Evolutionary conservation across 129 eudicot species (phyloP).

Genomic region (Gnaphalium uliginosum): DNA sequence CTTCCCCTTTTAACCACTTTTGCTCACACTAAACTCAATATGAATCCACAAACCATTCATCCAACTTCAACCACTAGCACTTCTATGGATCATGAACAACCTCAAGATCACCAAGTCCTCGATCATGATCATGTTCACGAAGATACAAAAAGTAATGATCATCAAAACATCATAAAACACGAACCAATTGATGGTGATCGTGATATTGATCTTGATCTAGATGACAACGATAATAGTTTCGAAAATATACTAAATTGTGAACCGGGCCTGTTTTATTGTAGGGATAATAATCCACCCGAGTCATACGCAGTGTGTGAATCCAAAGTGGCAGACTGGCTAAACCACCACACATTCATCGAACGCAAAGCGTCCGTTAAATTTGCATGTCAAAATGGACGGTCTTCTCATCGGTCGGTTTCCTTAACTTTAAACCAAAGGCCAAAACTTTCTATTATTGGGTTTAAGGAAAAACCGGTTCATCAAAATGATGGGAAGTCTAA

Average conservation of each 20-base stretch:
- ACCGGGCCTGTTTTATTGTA: slow-evolving; percentile 9
- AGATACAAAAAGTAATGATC: background rate
- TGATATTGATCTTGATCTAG: slow-evolving; percentile 14
- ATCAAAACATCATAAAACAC: slow-evolving; percentile 13
- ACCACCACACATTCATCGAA: slow-evolving; percentile 43
- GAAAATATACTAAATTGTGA: slow-evolving; percentile 1
- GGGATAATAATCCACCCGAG: slow-evolving; percentile 47
- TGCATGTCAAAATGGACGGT: slow-evolving; percentile 28
- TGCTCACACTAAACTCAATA: slow-evolving; percentile 4
- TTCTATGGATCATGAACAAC: slow-evolving; percentile 10
- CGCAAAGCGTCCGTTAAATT: slow-evolving; percentile 48
- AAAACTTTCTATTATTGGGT: slow-evolving; percentile 45
- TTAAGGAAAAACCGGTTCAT: slow-evolving; percentile 29
- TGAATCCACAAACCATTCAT: slow-evolving; percentile 13
- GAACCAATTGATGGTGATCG: background rate
- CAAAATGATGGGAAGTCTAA: slow-evolving; percentile 17
- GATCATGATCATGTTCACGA: slow-evolving; percentile 3
- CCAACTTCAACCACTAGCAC: background rate
- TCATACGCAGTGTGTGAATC: slow-evolving; percentile 43
- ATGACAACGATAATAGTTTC: background rate
- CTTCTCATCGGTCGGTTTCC: slow-evolving; percentile 25
- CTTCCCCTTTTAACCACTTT: background rate
- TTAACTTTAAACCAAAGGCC: slow-evolving; percentile 23
- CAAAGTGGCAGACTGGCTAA: slow-evolving; percentile 52
- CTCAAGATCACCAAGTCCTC: background rate